Conservation (phyloP, 2,329 filamentous ascomycete species). For the Aureobasidium sp. region DNA sequence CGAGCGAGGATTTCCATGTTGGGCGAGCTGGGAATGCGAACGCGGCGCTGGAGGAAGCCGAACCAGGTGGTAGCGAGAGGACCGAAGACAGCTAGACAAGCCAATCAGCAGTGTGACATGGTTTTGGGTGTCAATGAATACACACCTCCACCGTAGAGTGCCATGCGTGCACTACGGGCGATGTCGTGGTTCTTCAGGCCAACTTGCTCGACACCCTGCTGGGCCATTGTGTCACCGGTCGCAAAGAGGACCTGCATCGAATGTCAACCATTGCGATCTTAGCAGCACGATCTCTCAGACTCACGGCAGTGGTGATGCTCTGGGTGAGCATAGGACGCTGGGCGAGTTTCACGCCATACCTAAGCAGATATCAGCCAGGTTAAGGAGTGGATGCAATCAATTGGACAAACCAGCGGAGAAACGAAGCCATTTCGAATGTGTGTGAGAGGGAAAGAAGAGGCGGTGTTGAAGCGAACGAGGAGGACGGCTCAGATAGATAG, state of each 20-base stretch:
- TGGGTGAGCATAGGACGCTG: constrained; percentile 82
- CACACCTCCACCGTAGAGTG: constrained; percentile 68
- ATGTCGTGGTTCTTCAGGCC: constrained; percentile 68
- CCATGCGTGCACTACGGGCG: constrained; percentile 68
- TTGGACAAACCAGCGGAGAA: constrained; percentile 11
- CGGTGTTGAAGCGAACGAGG: not conserved
- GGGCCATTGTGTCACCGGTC: constrained; percentile 82
- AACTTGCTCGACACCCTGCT: constrained; percentile 80
- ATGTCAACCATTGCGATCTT: not conserved
- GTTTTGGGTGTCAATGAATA: constrained; percentile 20
- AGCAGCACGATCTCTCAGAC: constrained; percentile 20
- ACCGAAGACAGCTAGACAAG: constrained; percentile 64
- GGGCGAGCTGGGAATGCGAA: constrained; percentile 55
- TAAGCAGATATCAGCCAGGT: constrained; percentile 25
- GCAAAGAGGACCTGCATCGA: constrained; percentile 67
- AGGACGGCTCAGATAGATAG: not conserved
- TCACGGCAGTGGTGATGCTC: constrained; percentile 73
- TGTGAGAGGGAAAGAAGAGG: not conserved
- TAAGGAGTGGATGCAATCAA: not conserved
- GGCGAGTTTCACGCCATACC: constrained; percentile 82
- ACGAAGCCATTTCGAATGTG: constrained; percentile 1
- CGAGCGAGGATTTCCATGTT: constrained; percentile 68
- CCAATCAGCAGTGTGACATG: constrained; percentile 16
- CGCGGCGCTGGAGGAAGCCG: constrained; percentile 63
- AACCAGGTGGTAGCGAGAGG: constrained; percentile 86